Base-by-base conservation (phyloP, 2,329 filamentous ascomycete species). In the Cladophialophora yegresii region DNA sequence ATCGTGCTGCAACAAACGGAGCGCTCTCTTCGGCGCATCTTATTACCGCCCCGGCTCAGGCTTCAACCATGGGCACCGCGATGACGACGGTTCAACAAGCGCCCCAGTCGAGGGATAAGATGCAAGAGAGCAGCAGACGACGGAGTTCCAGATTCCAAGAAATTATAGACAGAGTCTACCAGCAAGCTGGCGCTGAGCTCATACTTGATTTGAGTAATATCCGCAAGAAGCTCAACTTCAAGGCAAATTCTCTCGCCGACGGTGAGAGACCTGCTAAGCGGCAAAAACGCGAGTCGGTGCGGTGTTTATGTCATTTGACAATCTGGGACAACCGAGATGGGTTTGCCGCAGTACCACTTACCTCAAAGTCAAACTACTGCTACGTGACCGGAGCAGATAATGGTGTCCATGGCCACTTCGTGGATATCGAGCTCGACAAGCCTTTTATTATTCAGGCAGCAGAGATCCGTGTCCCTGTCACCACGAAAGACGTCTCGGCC, bases 281-380 rank as follows among this genome's bases (percentile, higher is more conserved):
- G 4, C 62, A 57, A 30, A 69, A 67, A 59, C 58, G 59, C 9
- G 63, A 69, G 13, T 33, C 23, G 9, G 51, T 69, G 30, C 59
- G 61, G 50, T 71, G 69, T 60, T 58, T 58, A 26, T 70, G 68
- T 43, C 66, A 67, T 58, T 54, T 71, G 57, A 69, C 69, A 9
- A 57, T 71, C 22, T 71, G 69, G 69, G 69, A 71, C 56, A 71
- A 69, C 58, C 64, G 69, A 30, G 61, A 61, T 30, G 68, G 67
- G 12, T 47, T 10, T 58, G 54, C 58, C 7, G 28, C 36, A 5
- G 40, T 62, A 13, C 54, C 65, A 10, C 54, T 66, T 23, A 57
- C 49, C 54, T 63, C 58, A 45, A 62, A 61, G 40, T 64, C 64
- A n/a, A 43, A 62, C 5, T 36, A 61, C 43, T 68, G 66, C 55